Evolutionary conservation across 1,284 basidiomycete genomes (phyloP), one percentile per base, ranked within the genome.

Genomic region (Hemileia vastatrix): DNA sequence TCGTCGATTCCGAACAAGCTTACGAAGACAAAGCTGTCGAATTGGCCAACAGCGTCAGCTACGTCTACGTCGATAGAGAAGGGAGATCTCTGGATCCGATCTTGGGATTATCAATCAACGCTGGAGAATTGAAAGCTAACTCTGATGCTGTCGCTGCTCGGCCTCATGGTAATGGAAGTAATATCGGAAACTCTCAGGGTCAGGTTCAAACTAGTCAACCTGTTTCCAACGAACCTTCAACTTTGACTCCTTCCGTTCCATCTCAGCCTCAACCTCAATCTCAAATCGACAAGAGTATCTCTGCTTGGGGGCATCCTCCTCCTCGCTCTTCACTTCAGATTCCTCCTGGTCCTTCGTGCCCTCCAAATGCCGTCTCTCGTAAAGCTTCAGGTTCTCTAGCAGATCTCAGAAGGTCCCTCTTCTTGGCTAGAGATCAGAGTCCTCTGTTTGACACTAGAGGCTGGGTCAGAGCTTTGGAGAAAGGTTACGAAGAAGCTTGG

Each of bases 391-490:
- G 79, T 31, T 78, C 78, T 65, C 75, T 83, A 9, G 67, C 79
- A 15, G 70, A 75, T 2, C 72, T 82, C 21, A 78, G 81, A 18
- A 72, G 75, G 47, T 74, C 76, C 64, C 75, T 84, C 4, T 83
- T 81, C 72, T 71, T 82, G 23, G 72, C 76, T 23, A 73, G 83
- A 19, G 81, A 82, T 43, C 67, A 65, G 5, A 78, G 78, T 69
- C 79, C 81, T 0, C 71, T 84, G 45, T 84, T 84, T 64, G 83
- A 84, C 67, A 84, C 83, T 0, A 66, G 63, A 48, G 75, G 79
- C 32, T 84, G 83, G 83, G 79, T 79, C 13, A 70, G 74, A 36
- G 82, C 83, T 64, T 67, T 84, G 47, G 83, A 84, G 71, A 79
- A 79, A 66, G 80, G 77, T 0, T 78, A 79, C 61, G 64, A 65